These are phyloP conservation scores for Amphibolis antarctica DNA, from an alignment of 106 monocot genomes.

Conservation along the genomic window DNA sequence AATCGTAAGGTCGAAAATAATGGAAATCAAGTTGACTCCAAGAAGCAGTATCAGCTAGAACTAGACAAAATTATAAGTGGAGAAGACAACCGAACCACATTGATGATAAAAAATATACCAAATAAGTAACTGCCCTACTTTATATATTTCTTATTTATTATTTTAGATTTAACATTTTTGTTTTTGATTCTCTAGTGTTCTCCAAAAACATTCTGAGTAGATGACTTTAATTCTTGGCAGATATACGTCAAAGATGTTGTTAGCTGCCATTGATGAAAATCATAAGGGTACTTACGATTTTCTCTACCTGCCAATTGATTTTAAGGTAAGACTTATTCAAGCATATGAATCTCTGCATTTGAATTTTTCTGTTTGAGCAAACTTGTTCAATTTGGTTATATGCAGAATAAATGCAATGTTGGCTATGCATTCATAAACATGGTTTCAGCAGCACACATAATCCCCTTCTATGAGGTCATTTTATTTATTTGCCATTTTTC, in stretches of 20 bases:
- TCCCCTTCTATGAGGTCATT: constrained; percentile 68
- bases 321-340: constrained; percentile 44
- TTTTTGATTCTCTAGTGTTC: too few species aligned
- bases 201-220: neutral
- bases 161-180: neutral
- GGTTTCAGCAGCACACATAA: constrained; percentile 51
- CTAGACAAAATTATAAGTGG: constrained; percentile 63
- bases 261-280: constrained; percentile 69
- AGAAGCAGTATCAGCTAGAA: constrained; percentile 67
- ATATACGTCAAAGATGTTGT: constrained; percentile 89
- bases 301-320: constrained; percentile 85
- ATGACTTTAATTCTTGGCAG: constrained; percentile 9
- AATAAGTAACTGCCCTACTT: constrained; percentile 45
- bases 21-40: constrained; percentile 37
- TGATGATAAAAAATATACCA: constrained; percentile 95
- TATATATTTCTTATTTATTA: too few species aligned
- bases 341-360: neutral
- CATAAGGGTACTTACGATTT: constrained; percentile 74
- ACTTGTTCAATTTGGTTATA: constrained; percentile 3
- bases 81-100: constrained; percentile 67
- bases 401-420: constrained; percentile 90
- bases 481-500: neutral
- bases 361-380: neutral
- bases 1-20: constrained; percentile 18
- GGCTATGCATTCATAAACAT: constrained; percentile 91